Conservation (phyloP, 2,329 filamentous ascomycete species). For the Sarocladium strictum region DNA sequence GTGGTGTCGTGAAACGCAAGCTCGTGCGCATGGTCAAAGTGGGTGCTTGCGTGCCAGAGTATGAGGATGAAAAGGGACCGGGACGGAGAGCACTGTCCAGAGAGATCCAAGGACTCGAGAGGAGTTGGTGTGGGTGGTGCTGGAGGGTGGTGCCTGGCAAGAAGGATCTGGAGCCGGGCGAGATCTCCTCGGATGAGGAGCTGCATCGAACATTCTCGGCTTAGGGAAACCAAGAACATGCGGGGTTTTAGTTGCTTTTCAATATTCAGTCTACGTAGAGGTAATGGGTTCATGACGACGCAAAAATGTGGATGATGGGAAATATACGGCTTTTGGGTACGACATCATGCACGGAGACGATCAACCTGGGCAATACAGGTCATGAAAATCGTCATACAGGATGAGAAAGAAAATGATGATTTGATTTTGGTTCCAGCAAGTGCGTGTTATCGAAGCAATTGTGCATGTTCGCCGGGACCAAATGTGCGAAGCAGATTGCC, state of each 20-base stretch:
- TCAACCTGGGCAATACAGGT: background rate
- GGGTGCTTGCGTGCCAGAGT: slow-evolving; percentile 80
- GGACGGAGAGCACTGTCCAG: slow-evolving; percentile 58
- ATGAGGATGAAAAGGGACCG: slow-evolving; percentile 65
- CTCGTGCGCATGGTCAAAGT: slow-evolving; percentile 76
- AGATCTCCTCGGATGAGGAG: slow-evolving; percentile 15
- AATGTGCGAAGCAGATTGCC: background rate
- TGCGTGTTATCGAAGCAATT: slow-evolving; percentile 2
- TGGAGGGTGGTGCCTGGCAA: slow-evolving; percentile 62
- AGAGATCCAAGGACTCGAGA: slow-evolving; percentile 61
- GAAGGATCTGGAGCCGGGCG: slow-evolving; percentile 30
- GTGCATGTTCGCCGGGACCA: background rate
- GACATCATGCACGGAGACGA: background rate
- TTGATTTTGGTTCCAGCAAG: background rate
- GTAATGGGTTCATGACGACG: background rate
- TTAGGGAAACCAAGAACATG: background rate
- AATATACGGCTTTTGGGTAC: background rate
- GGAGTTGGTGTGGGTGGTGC: slow-evolving; percentile 95
- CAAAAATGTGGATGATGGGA: background rate
- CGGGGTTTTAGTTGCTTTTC: background rate
- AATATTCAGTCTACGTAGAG: background rate
- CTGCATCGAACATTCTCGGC: background rate
- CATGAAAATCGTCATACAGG: background rate
- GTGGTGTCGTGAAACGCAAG: slow-evolving; percentile 82
- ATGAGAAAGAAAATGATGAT: slow-evolving; percentile 12